These are phyloP conservation scores for Drechslerella dactyloides DNA, from an alignment of 2,329 filamentous ascomycete species.

Conservation along the genomic window DNA sequence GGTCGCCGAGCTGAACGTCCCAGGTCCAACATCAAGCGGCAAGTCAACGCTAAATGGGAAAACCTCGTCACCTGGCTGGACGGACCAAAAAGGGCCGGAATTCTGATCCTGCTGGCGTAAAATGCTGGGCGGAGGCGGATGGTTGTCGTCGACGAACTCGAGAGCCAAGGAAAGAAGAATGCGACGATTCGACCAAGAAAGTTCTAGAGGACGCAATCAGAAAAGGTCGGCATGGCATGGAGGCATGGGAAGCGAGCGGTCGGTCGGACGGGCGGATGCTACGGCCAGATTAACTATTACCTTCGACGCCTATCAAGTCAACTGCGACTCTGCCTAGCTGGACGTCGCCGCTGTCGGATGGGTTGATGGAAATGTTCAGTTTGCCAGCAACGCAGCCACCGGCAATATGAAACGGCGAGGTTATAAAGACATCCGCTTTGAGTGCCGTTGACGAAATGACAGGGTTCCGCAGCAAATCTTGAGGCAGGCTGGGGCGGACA, in stretches of 20 bases:
- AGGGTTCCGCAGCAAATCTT: conserved; percentile 29
- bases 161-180: conserved; percentile 53
- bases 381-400: conserved; percentile 53
- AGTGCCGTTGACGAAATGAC: conserved; percentile 18
- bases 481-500: conserved; percentile 32
- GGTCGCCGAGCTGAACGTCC: conserved; percentile 52
- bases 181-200: conserved; percentile 53
- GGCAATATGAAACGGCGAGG: conserved; percentile 48
- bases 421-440: conserved; percentile 37
- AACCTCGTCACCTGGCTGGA: conserved; percentile 51
- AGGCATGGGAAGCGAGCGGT: not conserved
- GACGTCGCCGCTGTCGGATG: conserved; percentile 51
- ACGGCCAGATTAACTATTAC: conserved; percentile 37
- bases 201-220: conserved; percentile 43
- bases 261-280: conserved; percentile 4
- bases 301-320: conserved; percentile 54
- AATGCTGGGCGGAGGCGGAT: conserved; percentile 52
- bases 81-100: conserved; percentile 52
- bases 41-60: conserved; percentile 53
- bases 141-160: conserved; percentile 54
- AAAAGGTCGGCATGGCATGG: not conserved
- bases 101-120: conserved; percentile 49
- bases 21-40: conserved; percentile 53
- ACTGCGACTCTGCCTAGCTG: conserved; percentile 53
- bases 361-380: conserved; percentile 52